These are phyloP conservation scores for Metschnikowia kunwiensis DNA, from an alignment of 805 yeast species.

Conservation along the genomic window DNA sequence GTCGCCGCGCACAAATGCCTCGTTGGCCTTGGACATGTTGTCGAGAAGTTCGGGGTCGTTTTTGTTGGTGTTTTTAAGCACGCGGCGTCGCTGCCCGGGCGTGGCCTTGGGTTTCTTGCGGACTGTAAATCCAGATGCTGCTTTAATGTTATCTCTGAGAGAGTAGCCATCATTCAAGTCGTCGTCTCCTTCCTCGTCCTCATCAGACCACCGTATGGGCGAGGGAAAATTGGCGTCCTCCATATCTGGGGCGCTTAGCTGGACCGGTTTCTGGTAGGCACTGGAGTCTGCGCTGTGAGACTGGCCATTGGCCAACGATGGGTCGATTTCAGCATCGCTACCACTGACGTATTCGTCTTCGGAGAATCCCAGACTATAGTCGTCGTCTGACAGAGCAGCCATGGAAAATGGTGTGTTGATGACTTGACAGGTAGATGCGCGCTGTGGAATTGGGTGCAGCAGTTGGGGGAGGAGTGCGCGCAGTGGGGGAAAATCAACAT, in stretches of 20 bases:
- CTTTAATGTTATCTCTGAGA: constrained; percentile 62
- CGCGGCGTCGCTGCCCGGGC: constrained; percentile 37
- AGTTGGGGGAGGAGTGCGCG: too few species aligned
- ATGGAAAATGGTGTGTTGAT: too few species aligned
- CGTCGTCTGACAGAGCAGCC: too few species aligned
- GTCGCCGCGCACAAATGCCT: constrained; percentile 68
- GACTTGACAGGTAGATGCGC: too few species aligned
- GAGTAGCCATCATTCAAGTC: constrained; percentile 42
- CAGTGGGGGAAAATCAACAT: too few species aligned
- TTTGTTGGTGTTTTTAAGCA: constrained; percentile 33
- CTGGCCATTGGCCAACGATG: constrained; percentile 7
- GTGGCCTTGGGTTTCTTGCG: constrained; percentile 35
- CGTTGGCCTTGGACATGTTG: constrained; percentile 70
- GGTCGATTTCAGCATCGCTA: constrained; percentile 15
- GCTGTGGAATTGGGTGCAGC: too few species aligned
- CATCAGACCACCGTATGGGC: constrained; percentile 24
- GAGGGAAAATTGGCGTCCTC: constrained; percentile 16
- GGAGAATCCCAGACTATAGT: constrained; percentile 9
- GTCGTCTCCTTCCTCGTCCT: constrained; percentile 32
- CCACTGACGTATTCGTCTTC: constrained; percentile 12
- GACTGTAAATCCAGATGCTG: constrained; percentile 60
- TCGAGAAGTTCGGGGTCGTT: constrained; percentile 71
- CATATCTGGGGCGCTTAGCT: not conserved
- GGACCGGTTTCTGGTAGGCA: not conserved
- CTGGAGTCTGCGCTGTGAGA: not conserved